A percentile compares a stretch with the other conserved stretches of the same genome.
phyloP scores from a whole-genome alignment of 345 rosid species.

The Noccaea bulbosa region DNA sequence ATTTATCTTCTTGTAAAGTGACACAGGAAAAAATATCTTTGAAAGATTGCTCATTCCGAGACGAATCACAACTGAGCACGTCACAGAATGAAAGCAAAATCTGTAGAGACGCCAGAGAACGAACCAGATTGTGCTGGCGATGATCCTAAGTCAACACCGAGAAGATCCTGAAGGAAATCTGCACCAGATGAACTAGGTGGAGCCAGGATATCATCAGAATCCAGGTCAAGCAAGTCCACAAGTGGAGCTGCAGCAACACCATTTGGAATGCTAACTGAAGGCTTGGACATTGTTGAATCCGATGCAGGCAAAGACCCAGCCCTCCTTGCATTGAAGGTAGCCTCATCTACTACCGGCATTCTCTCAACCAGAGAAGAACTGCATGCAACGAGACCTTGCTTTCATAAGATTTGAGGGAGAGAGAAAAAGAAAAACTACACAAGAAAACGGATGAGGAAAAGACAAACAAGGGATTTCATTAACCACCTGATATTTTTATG shows the following conservation, averaged over 20 bases:
- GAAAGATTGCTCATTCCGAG: slow-evolving; percentile 1
- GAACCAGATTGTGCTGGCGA: slow-evolving; percentile 65
- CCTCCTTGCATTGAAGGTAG: slow-evolving; percentile 87
- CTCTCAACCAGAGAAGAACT: slow-evolving; percentile 93
- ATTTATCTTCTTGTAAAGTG: slow-evolving; percentile 1
- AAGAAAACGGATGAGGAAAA: slow-evolving; percentile 24
- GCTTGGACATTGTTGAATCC: slow-evolving; percentile 62
- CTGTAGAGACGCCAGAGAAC: slow-evolving; percentile 39
- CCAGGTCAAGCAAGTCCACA: slow-evolving; percentile 83
- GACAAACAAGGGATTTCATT: slow-evolving; percentile 6
- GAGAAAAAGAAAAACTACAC: slow-evolving; percentile 17
- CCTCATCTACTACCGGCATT: slow-evolving; percentile 99
- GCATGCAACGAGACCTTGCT: slow-evolving; percentile 46
- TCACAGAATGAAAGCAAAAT: neutral
- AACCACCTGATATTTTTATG: slow-evolving; percentile 79
- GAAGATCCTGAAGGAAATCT: slow-evolving; percentile 92
- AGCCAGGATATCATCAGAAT: slow-evolving; percentile 76
- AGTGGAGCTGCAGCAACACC: slow-evolving; percentile 83
- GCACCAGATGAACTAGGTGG: slow-evolving; percentile 80
- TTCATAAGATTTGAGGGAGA: slow-evolving; percentile 26
- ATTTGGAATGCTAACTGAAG: slow-evolving; percentile 81
- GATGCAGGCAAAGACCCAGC: slow-evolving; percentile 74
- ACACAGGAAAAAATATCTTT: neutral
- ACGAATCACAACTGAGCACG: slow-evolving; percentile 10
- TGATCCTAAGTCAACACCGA: slow-evolving; percentile 74